These are phyloP conservation scores for Globisporangium emineosum DNA, from an alignment of 352 stramenopile species.

Conservation along the genomic window DNA sequence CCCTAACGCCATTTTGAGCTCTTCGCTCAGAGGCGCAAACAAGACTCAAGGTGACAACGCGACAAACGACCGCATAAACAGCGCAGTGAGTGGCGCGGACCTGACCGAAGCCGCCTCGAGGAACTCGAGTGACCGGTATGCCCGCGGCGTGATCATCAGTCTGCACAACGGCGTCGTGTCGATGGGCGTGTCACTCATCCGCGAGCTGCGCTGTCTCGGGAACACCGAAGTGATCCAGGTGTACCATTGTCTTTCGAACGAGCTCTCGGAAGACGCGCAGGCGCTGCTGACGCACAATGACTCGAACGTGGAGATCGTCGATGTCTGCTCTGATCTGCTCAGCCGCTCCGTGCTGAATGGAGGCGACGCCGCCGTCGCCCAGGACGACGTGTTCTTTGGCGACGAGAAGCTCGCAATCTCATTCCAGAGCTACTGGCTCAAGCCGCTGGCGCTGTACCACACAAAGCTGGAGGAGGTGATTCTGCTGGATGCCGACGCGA, in stretches of 20 bases:
- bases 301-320: slow-evolving; percentile 51
- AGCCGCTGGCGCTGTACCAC: slow-evolving; percentile 53
- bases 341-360: slow-evolving; percentile 5
- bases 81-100: background rate
- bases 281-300: slow-evolving; percentile 43
- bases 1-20: slow-evolving; percentile 1
- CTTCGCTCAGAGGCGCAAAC: background rate
- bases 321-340: slow-evolving; percentile 49
- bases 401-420: slow-evolving; percentile 14
- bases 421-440: slow-evolving; percentile 62
- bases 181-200: slow-evolving; percentile 57
- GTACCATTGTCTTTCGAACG: slow-evolving; percentile 41
- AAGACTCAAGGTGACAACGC: background rate
- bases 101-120: background rate
- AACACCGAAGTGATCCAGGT: slow-evolving; percentile 42
- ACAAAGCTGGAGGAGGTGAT: slow-evolving; percentile 46
- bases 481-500: slow-evolving; percentile 52
- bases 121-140: slow-evolving; percentile 2
- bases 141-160: slow-evolving; percentile 33
- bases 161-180: slow-evolving; percentile 44
- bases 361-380: slow-evolving; percentile 1
- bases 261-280: slow-evolving; percentile 33
- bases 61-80: background rate
- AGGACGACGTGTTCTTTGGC: slow-evolving; percentile 26
- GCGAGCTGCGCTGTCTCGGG: slow-evolving; percentile 42